A percentile compares a stretch with the other conserved stretches of the same genome.
phyloP scores from a whole-genome alignment of 2,329 filamentous ascomycete species.

The Fusarium palustre region DNA sequence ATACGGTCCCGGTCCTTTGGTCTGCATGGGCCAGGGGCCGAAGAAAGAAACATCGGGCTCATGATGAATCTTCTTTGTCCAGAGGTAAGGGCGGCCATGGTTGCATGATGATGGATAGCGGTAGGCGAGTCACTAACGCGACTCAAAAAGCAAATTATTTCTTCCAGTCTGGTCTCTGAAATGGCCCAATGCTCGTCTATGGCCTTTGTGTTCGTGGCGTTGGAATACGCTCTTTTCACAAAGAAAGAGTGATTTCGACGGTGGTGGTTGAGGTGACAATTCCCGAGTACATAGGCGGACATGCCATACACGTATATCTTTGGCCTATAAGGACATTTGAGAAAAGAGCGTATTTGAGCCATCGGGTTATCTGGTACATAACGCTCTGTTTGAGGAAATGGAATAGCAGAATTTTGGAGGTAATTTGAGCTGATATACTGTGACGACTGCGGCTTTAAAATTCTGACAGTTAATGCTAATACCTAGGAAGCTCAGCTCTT shows the following conservation, averaged over 20 bases:
- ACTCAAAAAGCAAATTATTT: not conserved
- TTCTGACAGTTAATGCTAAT: not conserved
- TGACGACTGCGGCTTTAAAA: not conserved
- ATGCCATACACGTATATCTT: not conserved
- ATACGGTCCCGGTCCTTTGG: not conserved
- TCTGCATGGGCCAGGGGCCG: not conserved
- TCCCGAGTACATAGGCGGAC: not conserved
- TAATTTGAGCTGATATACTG: not conserved
- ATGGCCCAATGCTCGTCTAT: not conserved
- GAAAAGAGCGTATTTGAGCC: not conserved
- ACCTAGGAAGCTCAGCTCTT: not conserved
- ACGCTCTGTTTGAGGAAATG: not conserved
- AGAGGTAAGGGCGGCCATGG: not conserved
- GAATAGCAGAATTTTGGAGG: not conserved
- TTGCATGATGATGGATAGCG: not conserved
- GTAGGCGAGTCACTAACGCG: not conserved
- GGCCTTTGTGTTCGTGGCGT: not conserved
- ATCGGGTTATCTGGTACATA: not conserved
- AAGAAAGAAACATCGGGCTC: not conserved
- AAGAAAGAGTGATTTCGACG: not conserved
- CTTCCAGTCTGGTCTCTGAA: not conserved
- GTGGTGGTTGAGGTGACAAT: not conserved
- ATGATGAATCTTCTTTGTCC: not conserved
- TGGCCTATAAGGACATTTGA: too few relatives aligned
- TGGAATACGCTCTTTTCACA: not conserved